Evolutionary conservation across 2,329 filamentous ascomycete genomes (phyloP).

Genomic region (Trichoderma sp.): DNA sequence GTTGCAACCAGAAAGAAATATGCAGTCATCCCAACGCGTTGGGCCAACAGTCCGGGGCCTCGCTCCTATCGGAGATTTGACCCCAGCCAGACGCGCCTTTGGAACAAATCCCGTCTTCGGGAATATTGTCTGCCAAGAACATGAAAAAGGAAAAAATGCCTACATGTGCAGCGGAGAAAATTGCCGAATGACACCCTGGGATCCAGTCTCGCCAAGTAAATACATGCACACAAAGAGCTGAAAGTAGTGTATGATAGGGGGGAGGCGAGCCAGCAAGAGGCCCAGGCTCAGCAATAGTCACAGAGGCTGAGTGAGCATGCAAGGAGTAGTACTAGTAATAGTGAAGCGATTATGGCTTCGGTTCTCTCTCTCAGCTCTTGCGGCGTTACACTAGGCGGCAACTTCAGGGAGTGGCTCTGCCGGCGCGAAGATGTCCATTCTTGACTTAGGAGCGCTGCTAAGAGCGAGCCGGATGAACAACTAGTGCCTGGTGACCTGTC

Average conservation of each 20-base stretch:
- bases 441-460: constrained; percentile 7
- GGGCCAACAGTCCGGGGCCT: neutral
- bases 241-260: neutral
- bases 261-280: neutral
- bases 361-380: neutral
- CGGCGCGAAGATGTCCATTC: neutral
- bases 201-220: neutral
- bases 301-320: neutral
- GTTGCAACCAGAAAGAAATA: neutral
- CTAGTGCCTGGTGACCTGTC: neutral
- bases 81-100: constrained; percentile 4
- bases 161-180: neutral
- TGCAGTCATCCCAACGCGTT: neutral
- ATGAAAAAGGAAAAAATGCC: neutral
- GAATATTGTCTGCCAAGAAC: neutral
- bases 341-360: neutral
- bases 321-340: neutral
- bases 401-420: neutral
- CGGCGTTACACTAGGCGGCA: neutral
- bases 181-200: neutral
- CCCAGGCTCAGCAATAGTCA: neutral
- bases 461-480: neutral
- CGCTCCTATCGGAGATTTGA: constrained; percentile 15
- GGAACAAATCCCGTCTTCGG: neutral
- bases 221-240: neutral